Evolutionary conservation across 148 eudicot species (phyloP).

Genomic region (Arctostaphylos glauca): DNA sequence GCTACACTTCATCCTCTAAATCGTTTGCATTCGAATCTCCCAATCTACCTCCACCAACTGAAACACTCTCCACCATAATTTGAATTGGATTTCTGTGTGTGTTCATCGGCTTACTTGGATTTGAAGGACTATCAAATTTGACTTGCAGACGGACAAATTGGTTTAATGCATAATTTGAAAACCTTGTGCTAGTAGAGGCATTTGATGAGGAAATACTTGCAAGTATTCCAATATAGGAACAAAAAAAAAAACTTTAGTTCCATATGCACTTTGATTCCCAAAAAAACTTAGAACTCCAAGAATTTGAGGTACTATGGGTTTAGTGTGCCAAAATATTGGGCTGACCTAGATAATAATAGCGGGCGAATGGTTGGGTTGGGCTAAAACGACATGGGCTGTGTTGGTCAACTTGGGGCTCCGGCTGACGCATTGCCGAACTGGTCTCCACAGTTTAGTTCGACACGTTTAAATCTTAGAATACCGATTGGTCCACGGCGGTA

Average conservation of each 20-base stretch:
- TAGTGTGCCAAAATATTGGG: too few species aligned
- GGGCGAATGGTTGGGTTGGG: too few species aligned
- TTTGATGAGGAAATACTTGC: not conserved
- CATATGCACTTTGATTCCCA: not conserved
- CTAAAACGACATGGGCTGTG: too few species aligned
- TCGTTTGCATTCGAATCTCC: not conserved
- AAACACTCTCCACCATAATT: constrained; percentile 3
- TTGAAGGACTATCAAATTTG: not conserved
- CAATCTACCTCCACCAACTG: not conserved
- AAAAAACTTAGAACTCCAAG: not conserved
- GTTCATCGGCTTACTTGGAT: too few species aligned
- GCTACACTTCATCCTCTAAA: not conserved
- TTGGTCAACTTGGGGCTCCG: too few species aligned
- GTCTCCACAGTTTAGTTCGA: too few species aligned
- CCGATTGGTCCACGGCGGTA: too few species aligned
- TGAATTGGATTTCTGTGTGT: too few species aligned
- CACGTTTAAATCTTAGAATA: too few species aligned
- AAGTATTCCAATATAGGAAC: not conserved
- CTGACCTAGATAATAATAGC: too few species aligned
- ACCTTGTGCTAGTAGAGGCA: not conserved
- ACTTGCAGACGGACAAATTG: not conserved
- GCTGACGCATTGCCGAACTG: too few species aligned
- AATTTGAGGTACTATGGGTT: not conserved
- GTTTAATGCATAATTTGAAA: not conserved
- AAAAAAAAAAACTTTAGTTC: not conserved